These are phyloP conservation scores for Jimgerdemannia lactiflua DNA, from an alignment of 192 early-diverging fungal genomes.

Conservation along the genomic window DNA sequence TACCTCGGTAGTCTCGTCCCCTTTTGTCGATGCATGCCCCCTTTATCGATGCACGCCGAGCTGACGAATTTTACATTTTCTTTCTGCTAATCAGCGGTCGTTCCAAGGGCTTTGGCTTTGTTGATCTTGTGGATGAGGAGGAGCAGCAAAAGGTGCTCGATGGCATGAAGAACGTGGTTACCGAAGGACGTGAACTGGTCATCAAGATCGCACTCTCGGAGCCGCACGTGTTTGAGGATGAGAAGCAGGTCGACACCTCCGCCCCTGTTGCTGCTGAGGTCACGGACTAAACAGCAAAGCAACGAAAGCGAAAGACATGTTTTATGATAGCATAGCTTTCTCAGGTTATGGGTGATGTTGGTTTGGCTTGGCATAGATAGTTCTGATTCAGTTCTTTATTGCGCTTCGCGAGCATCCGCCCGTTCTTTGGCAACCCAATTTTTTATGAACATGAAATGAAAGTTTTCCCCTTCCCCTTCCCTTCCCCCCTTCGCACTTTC, in stretches of 20 bases:
- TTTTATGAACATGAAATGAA: not conserved
- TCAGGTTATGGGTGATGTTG: too few species aligned
- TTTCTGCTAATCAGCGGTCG: slow-evolving; percentile 55
- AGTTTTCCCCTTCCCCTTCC: not conserved
- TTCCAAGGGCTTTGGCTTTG: slow-evolving; percentile 95
- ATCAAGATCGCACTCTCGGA: slow-evolving; percentile 62
- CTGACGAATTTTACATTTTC: not conserved
- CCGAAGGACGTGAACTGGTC: slow-evolving; percentile 67
- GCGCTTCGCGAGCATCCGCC: too few species aligned
- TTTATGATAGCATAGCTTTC: not conserved
- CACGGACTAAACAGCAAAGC: not conserved
- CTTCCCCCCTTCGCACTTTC: not conserved
- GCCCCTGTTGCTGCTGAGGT: slow-evolving; percentile 2
- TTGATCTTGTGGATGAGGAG: slow-evolving; percentile 71
- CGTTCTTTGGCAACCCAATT: not conserved
- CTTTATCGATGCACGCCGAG: not conserved
- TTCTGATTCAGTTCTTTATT: too few species aligned
- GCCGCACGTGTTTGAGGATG: slow-evolving; percentile 24
- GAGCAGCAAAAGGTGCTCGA: slow-evolving; percentile 77
- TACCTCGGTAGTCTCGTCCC: not conserved
- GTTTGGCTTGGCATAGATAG: too few species aligned
- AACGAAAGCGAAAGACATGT: not conserved
- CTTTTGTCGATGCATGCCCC: not conserved
- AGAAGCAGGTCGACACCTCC: slow-evolving; percentile 6
- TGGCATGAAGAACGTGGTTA: slow-evolving; percentile 51